Evolutionary conservation across 768 basidiomycete species (phyloP), one percentile per base, ranked within the genome.

Genomic region (Tricholomella constricta): DNA sequence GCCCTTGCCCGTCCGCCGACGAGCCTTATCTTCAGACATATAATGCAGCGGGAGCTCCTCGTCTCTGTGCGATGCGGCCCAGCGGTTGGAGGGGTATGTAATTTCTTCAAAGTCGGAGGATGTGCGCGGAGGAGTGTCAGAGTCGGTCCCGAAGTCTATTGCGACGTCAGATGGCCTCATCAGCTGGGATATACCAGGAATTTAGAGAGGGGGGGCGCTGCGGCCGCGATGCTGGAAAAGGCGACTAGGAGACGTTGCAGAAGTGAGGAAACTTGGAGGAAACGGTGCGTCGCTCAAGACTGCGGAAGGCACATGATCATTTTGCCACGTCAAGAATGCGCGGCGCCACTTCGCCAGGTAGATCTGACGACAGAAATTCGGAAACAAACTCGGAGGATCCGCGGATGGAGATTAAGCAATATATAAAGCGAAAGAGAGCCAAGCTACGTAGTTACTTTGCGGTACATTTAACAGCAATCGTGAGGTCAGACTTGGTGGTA

Each of bases 101-200:
- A 89, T 72, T 65, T 89, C 79, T 70, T 89, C 87, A 69, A 88
- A 89, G 60, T 89, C 88, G 60, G 80, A 81, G 50, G 83, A 83
- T 45, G 79, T 74, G 63, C 75, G 75, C 38, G 76, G 68, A 38
- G 77, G 70, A 48, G 71, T 69, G 62, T 79, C 78, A 58, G 77
- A 74, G 58, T 75, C 72, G 54, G 80, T 72, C 65, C 83, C 85
- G 69, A 91, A 80, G 66, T 89, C 84, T 57, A 91, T 78, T 63
- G 85, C 78, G 60, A 89, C 77, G 67, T 87, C 83, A 63, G 81
- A 61, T 51, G 84, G 82, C 73, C 74, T 77, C 83, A 86, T 85
- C 68, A 72, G 77, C 76, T 69, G 64, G 59, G 50, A 57, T 49
- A 32, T 44, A 29, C 27, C 50, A 48, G 23, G 43, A 42, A 20